Percentiles rank a stretch among this genome's conserved stretches.
Conservation (phyloP, 768 basidiomycete species). For the Tulasnella sp. region DNA sequence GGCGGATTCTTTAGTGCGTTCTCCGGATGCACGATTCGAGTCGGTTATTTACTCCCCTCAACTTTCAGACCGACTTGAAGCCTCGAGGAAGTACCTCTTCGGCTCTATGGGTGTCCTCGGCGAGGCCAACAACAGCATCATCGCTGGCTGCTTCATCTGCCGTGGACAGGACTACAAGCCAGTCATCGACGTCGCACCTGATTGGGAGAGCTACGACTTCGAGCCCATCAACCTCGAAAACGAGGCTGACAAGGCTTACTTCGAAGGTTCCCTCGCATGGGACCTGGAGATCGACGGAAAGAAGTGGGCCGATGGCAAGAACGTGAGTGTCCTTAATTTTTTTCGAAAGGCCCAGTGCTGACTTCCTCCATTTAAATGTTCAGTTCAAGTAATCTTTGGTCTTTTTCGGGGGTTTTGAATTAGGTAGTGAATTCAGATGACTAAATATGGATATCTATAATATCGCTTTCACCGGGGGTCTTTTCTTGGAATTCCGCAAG, state of each 20-base stretch:
- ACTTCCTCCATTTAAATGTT: neutral
- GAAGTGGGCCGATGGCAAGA: slow-evolving; percentile 81
- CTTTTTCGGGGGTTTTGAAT: no score
- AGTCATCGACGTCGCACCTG: slow-evolving; percentile 72
- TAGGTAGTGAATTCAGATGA: no score
- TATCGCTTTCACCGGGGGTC: no score
- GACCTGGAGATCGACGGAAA: slow-evolving; percentile 81
- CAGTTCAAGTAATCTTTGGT: neutral
- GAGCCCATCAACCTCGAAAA: slow-evolving; percentile 63
- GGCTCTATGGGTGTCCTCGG: slow-evolving; percentile 90
- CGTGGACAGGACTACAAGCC: slow-evolving; percentile 66
- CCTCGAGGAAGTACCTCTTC: slow-evolving; percentile 71
- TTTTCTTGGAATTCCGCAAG: no score
- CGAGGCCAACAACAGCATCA: slow-evolving; percentile 58
- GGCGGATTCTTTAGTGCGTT: slow-evolving; percentile 68
- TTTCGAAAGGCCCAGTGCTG: neutral
- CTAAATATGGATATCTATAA: no score
- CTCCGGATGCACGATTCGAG: neutral
- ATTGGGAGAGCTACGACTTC: slow-evolving; percentile 83
- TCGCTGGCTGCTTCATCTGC: slow-evolving; percentile 69
- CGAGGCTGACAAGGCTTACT: slow-evolving; percentile 72
- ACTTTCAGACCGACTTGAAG: slow-evolving; percentile 87
- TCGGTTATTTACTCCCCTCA: neutral
- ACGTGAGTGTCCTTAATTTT: slow-evolving; percentile 53
- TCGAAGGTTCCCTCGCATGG: slow-evolving; percentile 90